A percentile compares a stretch with the other conserved stretches of the same genome.
phyloP scores from a whole-genome alignment of 108 stramenopile species.

The Nitzschia palea region DNA sequence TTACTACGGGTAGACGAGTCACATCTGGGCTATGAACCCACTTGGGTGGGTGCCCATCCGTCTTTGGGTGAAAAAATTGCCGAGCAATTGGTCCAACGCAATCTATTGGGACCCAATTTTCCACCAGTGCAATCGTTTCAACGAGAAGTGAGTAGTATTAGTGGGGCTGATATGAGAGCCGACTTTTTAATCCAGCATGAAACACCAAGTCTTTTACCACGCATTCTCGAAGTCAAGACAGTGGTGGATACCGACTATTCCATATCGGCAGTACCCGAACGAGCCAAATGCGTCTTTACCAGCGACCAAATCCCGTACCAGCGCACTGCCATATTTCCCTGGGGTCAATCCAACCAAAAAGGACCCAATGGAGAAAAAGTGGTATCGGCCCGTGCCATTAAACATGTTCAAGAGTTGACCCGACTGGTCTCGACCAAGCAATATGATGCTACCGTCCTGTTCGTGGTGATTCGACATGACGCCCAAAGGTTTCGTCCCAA shows the following conservation, averaged over 20 bases:
- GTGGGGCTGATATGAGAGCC: slow-evolving; percentile 40
- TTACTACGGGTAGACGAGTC: slow-evolving; percentile 47
- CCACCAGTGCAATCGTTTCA: slow-evolving; percentile 26
- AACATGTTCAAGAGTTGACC: slow-evolving; percentile 59
- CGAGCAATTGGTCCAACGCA: slow-evolving; percentile 33
- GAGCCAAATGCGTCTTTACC: slow-evolving; percentile 41
- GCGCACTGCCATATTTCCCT: slow-evolving; percentile 62
- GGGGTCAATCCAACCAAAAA: slow-evolving; percentile 58
- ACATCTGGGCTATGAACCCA: slow-evolving; percentile 32
- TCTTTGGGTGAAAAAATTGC: slow-evolving; percentile 55
- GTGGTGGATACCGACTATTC: slow-evolving; percentile 65
- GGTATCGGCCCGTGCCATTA: slow-evolving; percentile 62
- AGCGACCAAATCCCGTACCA: slow-evolving; percentile 31
- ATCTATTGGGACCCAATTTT: slow-evolving; percentile 38
- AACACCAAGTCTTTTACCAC: slow-evolving; percentile 23
- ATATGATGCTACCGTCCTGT: slow-evolving; percentile 43
- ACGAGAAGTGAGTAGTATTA: slow-evolving; percentile 40
- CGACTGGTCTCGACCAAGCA: slow-evolving; percentile 23
- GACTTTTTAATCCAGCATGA: slow-evolving; percentile 46
- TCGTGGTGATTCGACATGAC: slow-evolving; percentile 58
- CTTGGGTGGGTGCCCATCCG: slow-evolving; percentile 71
- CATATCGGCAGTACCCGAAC: slow-evolving; percentile 9
- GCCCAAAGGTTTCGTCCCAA: slow-evolving; percentile 48
- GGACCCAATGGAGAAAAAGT: slow-evolving; percentile 62
- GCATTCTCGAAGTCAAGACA: slow-evolving; percentile 60